Evolutionary conservation across 2,329 filamentous ascomycete genomes (phyloP), one percentile per base, ranked within the genome.

Genomic region (Aspergillus sp.): DNA sequence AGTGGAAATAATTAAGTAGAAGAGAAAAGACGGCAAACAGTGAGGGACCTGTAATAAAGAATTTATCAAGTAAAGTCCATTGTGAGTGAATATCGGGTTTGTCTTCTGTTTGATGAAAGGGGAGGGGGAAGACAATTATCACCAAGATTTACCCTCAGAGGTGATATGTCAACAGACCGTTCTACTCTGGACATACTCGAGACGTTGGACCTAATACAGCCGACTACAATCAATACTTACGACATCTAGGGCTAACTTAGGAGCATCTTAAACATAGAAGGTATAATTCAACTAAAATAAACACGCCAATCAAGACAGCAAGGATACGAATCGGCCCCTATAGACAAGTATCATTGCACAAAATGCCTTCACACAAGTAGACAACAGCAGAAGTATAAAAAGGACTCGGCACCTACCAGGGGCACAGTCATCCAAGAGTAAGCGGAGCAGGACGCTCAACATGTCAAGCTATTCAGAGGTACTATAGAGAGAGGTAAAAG

Each of bases 381-480:
- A 47, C 48, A 48, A 51, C 46, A 49, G 49, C 41, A 47, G 49
- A 50, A 49, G 49, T 48, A 57, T 50, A 51, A 51, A 50, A 47
- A 57, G 55, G 50, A 58, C 53, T 51, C 17, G 59, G 60, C 65
- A 67, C 64, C 64, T 67, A 67, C 64, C 61, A 65, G 53, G 55
- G 61, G 63, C 57, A 67, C 62, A 58, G 54, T 60, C 57, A 56
- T 64, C 61, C 61, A 57, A 53, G 53, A 49, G 55, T 58, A 52
- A 38, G 38, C 58, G 55, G 53, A 51, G 51, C 50, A 47, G 46
- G 23, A 47, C 53, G 54, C 51, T 55, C 27, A 44, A 51, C 44
- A 44, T 43, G 42, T 44, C 47, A 55, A 23, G 30, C 37, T 50
- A 30, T 30, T 30, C 25, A 30, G 48, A 50, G 49, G 19, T 51